Conservation (phyloP, 805 yeast genomes). For the Zygotorulaspora florentina region DNA sequence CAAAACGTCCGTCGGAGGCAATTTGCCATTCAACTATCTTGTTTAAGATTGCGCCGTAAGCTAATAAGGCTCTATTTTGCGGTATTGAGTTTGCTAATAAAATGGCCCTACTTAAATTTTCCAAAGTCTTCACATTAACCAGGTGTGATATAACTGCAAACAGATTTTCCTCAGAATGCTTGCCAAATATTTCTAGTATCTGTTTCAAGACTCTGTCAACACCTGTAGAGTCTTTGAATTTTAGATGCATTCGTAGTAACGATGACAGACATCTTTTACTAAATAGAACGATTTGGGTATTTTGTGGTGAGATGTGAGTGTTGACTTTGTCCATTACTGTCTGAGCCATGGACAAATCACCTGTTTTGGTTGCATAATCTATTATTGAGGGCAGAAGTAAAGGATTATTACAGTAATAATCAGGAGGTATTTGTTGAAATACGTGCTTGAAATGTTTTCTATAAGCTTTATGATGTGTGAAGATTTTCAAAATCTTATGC, state of each 20-base stretch:
- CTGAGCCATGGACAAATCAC: conserved; percentile 16
- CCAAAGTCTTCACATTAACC: conserved; percentile 12
- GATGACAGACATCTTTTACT: conserved; percentile 24
- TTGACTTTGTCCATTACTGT: conserved; percentile 23
- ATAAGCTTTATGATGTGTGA: conserved; percentile 22
- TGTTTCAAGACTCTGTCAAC: conserved; percentile 26
- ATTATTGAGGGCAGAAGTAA: conserved; percentile 25
- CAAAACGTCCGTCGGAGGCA: conserved; percentile 8
- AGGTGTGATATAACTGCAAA: conserved; percentile 22
- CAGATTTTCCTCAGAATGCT: conserved; percentile 21
- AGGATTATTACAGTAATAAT: conserved; percentile 25
- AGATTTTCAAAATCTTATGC: conserved; percentile 21
- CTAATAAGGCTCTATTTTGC: conserved; percentile 10
- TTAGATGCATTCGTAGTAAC: conserved; percentile 25
- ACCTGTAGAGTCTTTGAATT: conserved; percentile 28
- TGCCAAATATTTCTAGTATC: conserved; percentile 20
- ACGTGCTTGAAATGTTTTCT: conserved; percentile 18
- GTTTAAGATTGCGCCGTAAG: conserved; percentile 21
- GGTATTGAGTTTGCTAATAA: conserved; percentile 20
- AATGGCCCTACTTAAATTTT: conserved; percentile 23
- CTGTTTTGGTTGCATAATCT: conserved; percentile 17
- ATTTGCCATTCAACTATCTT: conserved; percentile 19
- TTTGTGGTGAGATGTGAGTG: conserved; percentile 12
- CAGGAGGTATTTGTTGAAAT: conserved; percentile 16
- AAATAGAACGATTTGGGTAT: conserved; percentile 18